These are phyloP conservation scores for Camelina sativa DNA, from an alignment of 345 rosid species.

Conservation along the genomic window DNA sequence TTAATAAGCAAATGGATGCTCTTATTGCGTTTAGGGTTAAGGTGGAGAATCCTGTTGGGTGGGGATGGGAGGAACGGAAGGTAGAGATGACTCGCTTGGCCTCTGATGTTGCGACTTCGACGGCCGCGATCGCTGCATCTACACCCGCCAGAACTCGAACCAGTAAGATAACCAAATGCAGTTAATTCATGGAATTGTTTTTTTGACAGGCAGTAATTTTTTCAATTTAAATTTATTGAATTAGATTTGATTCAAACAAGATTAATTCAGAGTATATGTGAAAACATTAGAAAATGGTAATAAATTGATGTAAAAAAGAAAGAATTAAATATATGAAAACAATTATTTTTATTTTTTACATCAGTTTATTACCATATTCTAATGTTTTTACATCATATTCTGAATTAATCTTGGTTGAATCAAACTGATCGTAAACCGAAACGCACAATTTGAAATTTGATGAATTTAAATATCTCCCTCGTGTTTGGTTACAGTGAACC, in stretches of 20 bases:
- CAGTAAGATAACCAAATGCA: slow-evolving; percentile 37
- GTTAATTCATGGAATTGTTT: too few species aligned
- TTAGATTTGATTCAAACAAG: too few species aligned
- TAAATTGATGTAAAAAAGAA: too few species aligned
- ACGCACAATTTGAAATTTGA: background rate
- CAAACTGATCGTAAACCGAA: background rate
- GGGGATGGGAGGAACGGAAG: slow-evolving; percentile 54
- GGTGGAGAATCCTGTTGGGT: slow-evolving; percentile 52
- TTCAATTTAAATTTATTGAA: too few species aligned
- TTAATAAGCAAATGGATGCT: slow-evolving; percentile 72
- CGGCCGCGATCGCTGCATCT: slow-evolving; percentile 52
- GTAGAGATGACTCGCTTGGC: slow-evolving; percentile 50
- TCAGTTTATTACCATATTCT: too few species aligned
- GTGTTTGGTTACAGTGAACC: slow-evolving; percentile 42
- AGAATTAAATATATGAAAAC: too few species aligned
- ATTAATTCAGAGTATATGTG: too few species aligned
- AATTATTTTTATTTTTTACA: too few species aligned
- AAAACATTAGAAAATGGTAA: too few species aligned
- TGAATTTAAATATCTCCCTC: background rate
- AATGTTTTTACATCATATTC: too few species aligned
- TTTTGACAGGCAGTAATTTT: too few species aligned
- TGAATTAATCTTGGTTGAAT: too few species aligned
- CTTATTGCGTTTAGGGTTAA: slow-evolving; percentile 57
- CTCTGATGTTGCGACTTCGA: slow-evolving; percentile 17
- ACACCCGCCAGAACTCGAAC: slow-evolving; percentile 49